A percentile compares a stretch with the other conserved stretches of the same genome.
phyloP scores from a whole-genome alignment of 768 basidiomycete species.

The Lentinula detonsa region DNA sequence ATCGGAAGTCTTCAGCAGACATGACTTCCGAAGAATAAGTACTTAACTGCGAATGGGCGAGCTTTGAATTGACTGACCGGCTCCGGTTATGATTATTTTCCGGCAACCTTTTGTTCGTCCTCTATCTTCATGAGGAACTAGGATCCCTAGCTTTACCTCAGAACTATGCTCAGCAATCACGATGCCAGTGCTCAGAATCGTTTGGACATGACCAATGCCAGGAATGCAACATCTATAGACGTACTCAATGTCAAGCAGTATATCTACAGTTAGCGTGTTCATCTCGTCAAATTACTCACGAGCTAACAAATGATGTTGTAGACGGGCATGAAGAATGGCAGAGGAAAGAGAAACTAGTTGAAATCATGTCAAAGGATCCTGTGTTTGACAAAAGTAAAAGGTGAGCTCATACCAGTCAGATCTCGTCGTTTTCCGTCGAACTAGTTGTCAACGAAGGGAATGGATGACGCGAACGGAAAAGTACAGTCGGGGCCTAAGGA shows the following conservation, averaged over 20 bases:
- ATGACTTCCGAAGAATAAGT: too few species aligned
- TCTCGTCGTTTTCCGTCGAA: not conserved
- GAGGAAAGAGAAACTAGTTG: constrained; percentile 35
- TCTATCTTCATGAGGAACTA: too few species aligned
- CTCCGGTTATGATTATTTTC: too few species aligned
- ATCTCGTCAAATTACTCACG: not conserved
- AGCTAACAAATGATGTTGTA: constrained; percentile 16
- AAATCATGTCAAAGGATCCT: constrained; percentile 45
- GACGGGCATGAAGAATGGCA: constrained; percentile 48
- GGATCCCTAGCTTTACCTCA: too few species aligned
- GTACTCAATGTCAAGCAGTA: constrained; percentile 32
- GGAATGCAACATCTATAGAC: too few species aligned
- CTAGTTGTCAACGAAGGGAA: not conserved
- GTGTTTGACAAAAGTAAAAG: constrained; percentile 53
- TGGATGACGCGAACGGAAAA: constrained; percentile 47
- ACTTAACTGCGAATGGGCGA: too few species aligned
- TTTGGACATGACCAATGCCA: constrained; percentile 1
- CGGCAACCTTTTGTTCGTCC: too few species aligned
- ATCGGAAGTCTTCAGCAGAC: too few species aligned
- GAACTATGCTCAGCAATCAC: not conserved
- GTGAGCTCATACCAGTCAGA: constrained; percentile 21
- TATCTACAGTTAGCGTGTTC: constrained; percentile 38
- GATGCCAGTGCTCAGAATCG: constrained; percentile 3
- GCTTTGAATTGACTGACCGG: too few species aligned
- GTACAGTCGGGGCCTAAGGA: constrained; percentile 46